Evolutionary conservation across 2,329 filamentous ascomycete genomes (phyloP), one percentile per base, ranked within the genome.

Genomic region (Grosmannia penicillata): DNA sequence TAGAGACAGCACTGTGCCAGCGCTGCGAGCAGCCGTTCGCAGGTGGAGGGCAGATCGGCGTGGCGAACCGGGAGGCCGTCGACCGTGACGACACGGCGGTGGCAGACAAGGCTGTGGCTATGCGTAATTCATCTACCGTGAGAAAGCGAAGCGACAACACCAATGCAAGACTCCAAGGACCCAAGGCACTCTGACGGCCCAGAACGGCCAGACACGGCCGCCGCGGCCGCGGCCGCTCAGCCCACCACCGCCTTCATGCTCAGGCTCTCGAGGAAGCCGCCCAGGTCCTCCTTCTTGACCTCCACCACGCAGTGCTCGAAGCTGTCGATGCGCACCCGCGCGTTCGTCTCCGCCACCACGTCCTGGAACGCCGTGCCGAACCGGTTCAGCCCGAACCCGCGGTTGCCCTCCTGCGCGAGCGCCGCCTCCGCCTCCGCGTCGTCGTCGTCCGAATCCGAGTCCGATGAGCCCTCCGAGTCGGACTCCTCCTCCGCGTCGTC

Each of bases 301-400:
- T 98, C 91, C 33, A 96, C 87, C 8, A 96, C 91, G 52, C 85
- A 93, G 56, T 94, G 84, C 59, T 98, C 91, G 52, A 98, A 98
- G 56, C 83, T 93, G 59, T 98, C 91, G 53, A 95, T 93, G 43
- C 86, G 68, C 17, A 96, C 86, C 14, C 87, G 65, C 1, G 89
- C 84, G 42, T 79, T 91, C 14, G 89, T 96, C 64, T 95, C 85
- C 37, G 80, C 74, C 3, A 94, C 82, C 1, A 96, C 91, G 53
- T 94, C 86, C 55, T 95, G 86, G 57, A 98, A 98, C 4, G 91
- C 89, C 50, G 80, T 86, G 8, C 91, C 91, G 52, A 98, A 98
- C 36, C 82, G 75, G 59, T 96, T 98, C 37, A 83, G 62, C 2
- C 87, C 81, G 38, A 82, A 81, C 0, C 80, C 78, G 8, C 38